phyloP scores from a whole-genome alignment of 164 flowering plant species.

The Litsea cubeba region DNA sequence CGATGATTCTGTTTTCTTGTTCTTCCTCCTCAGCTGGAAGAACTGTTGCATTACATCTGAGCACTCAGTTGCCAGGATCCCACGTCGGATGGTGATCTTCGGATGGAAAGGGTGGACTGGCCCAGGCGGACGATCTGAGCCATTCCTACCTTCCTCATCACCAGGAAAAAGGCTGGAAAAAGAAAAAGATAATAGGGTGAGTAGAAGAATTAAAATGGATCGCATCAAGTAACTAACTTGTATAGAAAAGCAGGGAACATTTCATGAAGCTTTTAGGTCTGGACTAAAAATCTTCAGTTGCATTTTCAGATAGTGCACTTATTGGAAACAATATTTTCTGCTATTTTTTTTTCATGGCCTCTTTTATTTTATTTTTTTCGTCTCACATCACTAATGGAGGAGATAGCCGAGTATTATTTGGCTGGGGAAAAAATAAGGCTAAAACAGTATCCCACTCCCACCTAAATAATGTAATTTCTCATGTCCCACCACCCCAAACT shows the following conservation, averaged over 20 bases:
- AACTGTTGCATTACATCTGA: slow-evolving; percentile 85
- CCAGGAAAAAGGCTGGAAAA: slow-evolving; percentile 75
- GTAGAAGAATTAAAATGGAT: background rate
- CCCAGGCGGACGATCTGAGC: slow-evolving; percentile 37
- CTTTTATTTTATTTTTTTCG: background rate
- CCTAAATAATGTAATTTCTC: no score
- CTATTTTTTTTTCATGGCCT: no score
- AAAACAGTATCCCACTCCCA: no score
- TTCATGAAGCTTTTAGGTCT: no score
- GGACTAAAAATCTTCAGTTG: no score
- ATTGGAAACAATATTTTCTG: no score
- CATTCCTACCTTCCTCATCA: slow-evolving; percentile 33
- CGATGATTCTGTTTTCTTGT: slow-evolving; percentile 39
- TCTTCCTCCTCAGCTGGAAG: slow-evolving; percentile 76
- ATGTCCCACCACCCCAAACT: no score
- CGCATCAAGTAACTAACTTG: background rate
- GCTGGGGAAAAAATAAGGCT: no score
- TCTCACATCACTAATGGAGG: background rate
- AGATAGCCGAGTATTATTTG: background rate
- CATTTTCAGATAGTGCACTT: no score
- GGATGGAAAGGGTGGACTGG: slow-evolving; percentile 96
- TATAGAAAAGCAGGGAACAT: no score
- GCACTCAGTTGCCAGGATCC: slow-evolving; percentile 70
- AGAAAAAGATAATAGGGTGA: background rate
- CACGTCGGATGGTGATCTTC: slow-evolving; percentile 67